Evolutionary conservation across 768 basidiomycete genomes (phyloP), one percentile per base, ranked within the genome.

Genomic region (Fibroporia radiculosa): DNA sequence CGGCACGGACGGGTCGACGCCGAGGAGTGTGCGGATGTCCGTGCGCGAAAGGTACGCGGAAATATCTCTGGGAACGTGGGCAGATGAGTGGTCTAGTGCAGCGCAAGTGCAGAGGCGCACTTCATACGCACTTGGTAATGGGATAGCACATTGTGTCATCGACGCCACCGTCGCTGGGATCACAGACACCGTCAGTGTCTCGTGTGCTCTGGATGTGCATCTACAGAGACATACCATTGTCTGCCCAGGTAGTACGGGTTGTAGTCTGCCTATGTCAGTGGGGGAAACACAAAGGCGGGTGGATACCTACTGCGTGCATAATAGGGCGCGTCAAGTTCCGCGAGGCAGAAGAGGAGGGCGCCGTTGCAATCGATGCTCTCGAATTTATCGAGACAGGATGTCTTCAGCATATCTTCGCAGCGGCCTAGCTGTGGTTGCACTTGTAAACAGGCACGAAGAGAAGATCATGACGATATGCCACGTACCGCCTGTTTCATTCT

Each of bases 191-290:
- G 22, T 48, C 23, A 49, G 36, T 42, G 22, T 18, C 19, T 4
- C 4, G 3, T 35, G 12, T 22, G 16, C 48, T 47, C 19, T 36
- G 34, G 12, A 25, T 34, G 12, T 20, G 3, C 3, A 3, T 3
- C 22, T 29, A 14, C 6, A 4, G 7, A 25, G 11, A 37, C 43
- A 36, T 3, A 52, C 50, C 83, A 86, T 25, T 66, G 60, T 54
- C 72, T 71, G 54, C 73, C 80, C 40, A 90, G 73, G 54, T 89
- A 84, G 55, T 89, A 87, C 2, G 74, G 76, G 56, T 80, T 80
- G 18, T 47, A 48, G 23, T 58, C 64, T 62, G 12, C 68, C 70
- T 70, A 10, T 7, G 13, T 25, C 7, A 51, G 56, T 63, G 61
- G 3, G 8, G 67, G 70, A 42, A 32, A 6, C 28, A 14, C 6